Conservation (phyloP, 495 filamentous ascomycete genomes). For the Chaetomidium leptoderma region DNA sequence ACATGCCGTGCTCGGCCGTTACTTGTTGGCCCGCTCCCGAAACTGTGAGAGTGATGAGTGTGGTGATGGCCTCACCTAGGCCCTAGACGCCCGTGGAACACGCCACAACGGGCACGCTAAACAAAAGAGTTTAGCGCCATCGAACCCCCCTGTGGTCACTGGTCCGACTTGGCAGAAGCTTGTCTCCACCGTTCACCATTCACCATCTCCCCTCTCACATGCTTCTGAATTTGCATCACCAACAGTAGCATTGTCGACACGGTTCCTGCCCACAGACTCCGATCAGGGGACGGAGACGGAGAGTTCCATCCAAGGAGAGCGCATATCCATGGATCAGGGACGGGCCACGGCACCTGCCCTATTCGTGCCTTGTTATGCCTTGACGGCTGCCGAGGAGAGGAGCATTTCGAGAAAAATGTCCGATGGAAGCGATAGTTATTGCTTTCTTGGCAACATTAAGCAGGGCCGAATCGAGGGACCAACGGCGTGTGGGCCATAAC, state of each 20-base stretch:
- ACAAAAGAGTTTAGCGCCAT: background rate
- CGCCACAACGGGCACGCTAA: background rate
- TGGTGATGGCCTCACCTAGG: no score
- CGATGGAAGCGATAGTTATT: background rate
- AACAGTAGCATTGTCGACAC: no score
- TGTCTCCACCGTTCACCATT: background rate
- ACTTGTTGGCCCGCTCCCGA: no score
- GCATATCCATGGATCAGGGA: no score
- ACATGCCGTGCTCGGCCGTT: no score
- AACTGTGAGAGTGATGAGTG: no score
- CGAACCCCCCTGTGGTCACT: background rate
- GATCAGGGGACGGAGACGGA: no score
- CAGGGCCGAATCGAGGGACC: constrained; percentile 1
- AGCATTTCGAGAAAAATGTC: background rate
- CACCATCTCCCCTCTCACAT: background rate
- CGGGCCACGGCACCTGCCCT: background rate
- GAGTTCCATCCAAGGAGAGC: no score
- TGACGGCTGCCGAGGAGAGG: background rate
- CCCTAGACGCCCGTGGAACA: no score
- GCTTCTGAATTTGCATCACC: background rate
- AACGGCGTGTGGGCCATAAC: no score
- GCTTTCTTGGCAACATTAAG: background rate
- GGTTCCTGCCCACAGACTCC: no score
- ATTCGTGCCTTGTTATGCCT: background rate
- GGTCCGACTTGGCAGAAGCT: background rate